phyloP scores from a whole-genome alignment of 2,329 filamentous ascomycete species.

The Cercospora nicotianae region DNA sequence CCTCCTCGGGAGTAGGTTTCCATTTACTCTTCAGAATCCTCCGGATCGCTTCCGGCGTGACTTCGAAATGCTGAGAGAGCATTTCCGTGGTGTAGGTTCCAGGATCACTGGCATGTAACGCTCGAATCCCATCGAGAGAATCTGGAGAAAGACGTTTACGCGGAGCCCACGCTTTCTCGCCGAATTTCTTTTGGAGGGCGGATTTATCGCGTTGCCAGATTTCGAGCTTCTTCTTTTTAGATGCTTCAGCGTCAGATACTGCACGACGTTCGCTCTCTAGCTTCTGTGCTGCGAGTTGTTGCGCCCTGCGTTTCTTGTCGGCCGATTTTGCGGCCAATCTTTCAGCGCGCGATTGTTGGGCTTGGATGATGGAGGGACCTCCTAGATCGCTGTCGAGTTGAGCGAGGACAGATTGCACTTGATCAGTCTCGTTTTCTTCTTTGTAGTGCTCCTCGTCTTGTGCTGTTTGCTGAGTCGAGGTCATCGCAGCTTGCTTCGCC shows the following conservation, averaged over 20 bases:
- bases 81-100: slow-evolving; percentile 71
- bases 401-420: slow-evolving; percentile 22
- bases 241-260: neutral
- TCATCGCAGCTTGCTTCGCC: neutral
- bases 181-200: slow-evolving; percentile 75
- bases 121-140: slow-evolving; percentile 83
- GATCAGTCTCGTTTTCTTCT: slow-evolving; percentile 8
- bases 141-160: slow-evolving; percentile 87
- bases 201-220: slow-evolving; percentile 75
- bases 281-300: slow-evolving; percentile 12
- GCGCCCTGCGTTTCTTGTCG: slow-evolving; percentile 15
- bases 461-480: neutral
- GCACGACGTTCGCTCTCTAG: slow-evolving; percentile 9
- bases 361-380: slow-evolving; percentile 15
- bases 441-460: neutral
- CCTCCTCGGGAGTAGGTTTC: slow-evolving; percentile 56
- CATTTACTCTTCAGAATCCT: slow-evolving; percentile 82
- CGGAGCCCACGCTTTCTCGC: slow-evolving; percentile 73
- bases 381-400: slow-evolving; percentile 29
- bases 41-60: slow-evolving; percentile 84
- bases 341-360: slow-evolving; percentile 7
- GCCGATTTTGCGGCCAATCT: slow-evolving; percentile 11
- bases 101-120: slow-evolving; percentile 75
- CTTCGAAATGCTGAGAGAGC: slow-evolving; percentile 75
- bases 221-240: slow-evolving; percentile 39